Evolutionary conservation across 2,329 filamentous ascomycete genomes (phyloP), one percentile per base, ranked within the genome.

Genomic region (Diplodia mutila): DNA sequence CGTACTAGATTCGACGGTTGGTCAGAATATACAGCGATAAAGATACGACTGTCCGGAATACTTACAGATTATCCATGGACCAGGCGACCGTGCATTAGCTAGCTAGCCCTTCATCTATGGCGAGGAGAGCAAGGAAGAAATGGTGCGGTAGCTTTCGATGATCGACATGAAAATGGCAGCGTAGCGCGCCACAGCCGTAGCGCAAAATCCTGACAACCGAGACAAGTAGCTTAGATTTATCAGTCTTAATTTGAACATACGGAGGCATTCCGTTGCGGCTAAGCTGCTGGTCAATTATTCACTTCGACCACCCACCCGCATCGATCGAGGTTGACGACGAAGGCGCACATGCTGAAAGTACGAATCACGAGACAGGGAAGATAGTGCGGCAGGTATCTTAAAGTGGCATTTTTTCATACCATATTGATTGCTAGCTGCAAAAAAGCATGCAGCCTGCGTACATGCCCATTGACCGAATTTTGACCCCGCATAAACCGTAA

Each of bases 401-500:
- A 37, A 63, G n/a, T 57, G 64, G 64, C 46, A 66, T 66, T 67
- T 32, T 46, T 29, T 67, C 54, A 67, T 61, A 67, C 65, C 65
- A 59, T 51, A 42, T 61, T 57, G 53, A 67, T 61, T 29, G 51
- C 54, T 67, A 67, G 65, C 54, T 61, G 54, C 65, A 51, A 57
- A 49, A 57, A 39, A 37, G 54, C 65, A 67, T 63, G 66, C 66
- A 63, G 48, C 55, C 37, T 51, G 21, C 32, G 46, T 34, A 63
- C 66, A 67, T 67, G 66, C 66, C 66, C 66, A 49, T 63, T 67
- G 55, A 63, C 55, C 57, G 57, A 67, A 67, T 79, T 79, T 79
- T 79, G 76, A 77, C 75, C 78, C 74, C 72, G 75, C 75, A 75
- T 71, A 78, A 78, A 76, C 77, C 76, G 77, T 77, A 73, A 75